Evolutionary conservation across 1,284 basidiomycete genomes (phyloP), one percentile per base, ranked within the genome.

Genomic region (Fistulina hepatica): DNA sequence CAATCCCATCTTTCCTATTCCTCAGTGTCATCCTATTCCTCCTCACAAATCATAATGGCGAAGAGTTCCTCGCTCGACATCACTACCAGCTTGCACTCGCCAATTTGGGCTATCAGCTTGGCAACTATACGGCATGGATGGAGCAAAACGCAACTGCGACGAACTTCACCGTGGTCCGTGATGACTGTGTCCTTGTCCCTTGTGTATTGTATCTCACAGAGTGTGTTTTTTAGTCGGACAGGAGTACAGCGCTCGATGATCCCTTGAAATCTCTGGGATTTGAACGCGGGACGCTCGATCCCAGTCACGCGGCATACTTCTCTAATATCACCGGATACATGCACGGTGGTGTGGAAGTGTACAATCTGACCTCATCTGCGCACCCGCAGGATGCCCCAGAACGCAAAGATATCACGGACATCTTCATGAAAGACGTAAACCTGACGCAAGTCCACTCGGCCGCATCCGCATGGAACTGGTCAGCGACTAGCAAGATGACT

Each of bases 301-400:
- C 71, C 2, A 40, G 49, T 10, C 41, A 49, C 20, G 60, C 61
- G 9, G 79, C 81, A 1, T 88, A 84, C 53, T 82, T 78, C 50
- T 58, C 64, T 4, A 88, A 88, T 50, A 65, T 81, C 34, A 84
- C 83, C 11, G 84, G 82, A 11, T 85, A 81, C 52, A 67, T 82
- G 45, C 75, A 76, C 41, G 81, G 79, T 5, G 60, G 72, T 28
- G 55, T 72, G 12, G 58, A 61, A 21, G 71, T 73, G 47, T 64
- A 75, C 51, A 88, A 86, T 49, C 70, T 85, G 33, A 73, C 77
- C 1, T 57, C 64, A 8, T 48, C 63, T 13, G 53, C 56, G n/a
- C n/a, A n/a, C 36, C 51, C 67, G 21, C 46, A 51, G 33, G 47
- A 55, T 19, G 59, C 61, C 45, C 45, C 56, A 32, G 47, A 60